Base-by-base conservation (phyloP, 176 grass and related monocot species). In the Eleusine indica region DNA sequence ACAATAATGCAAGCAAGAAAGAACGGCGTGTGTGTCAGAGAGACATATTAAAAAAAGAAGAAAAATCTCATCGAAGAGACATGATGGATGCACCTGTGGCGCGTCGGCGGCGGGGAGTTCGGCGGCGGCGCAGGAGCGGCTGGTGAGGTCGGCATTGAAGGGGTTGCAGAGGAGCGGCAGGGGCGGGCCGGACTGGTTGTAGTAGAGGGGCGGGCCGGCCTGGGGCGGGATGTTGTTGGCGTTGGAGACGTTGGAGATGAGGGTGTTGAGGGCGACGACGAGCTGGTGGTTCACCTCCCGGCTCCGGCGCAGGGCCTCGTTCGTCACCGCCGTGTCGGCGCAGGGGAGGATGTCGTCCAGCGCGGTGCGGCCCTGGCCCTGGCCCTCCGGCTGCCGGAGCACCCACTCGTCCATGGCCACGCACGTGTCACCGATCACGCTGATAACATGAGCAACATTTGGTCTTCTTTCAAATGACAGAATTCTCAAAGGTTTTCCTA, bases 321-420 rank as follows among this genome's bases (percentile, higher is more conserved):
- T 77, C 54, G 91, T 80, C 60, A 82, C 90, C 38, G 85, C 73
- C 10, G 60, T 54, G 80, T 98, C 85, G 25, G 89, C 90, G 70
- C 96, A 98, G 4, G 96, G 96, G 15, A 98, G 91, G 83, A 95
- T 92, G 75, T 95, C 96, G 65, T 95, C 96, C 30, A 98, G 79
- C 19, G 96, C 87, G 0, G 91, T 93, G 79, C 69, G 89, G 5
- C 73, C 74, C 7, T 84, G 86, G 3, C 74, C 84, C 32, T 35
- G 32, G 2, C 32, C 32, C 32, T 35, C 32, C 13, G 74, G 80
- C 7, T 89, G 96, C 15, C 89, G 85, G 10, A 49, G 56, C 67
- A 87, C 91, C 96, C 93, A 98, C 62, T 95, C 89, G 13, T 92
- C 91, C 96, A 98, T 92, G 46, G 96, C 90, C 3, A 95, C 85